Conservation (phyloP, 352 stramenopile genomes). For the Phytophthora cryptogea region DNA sequence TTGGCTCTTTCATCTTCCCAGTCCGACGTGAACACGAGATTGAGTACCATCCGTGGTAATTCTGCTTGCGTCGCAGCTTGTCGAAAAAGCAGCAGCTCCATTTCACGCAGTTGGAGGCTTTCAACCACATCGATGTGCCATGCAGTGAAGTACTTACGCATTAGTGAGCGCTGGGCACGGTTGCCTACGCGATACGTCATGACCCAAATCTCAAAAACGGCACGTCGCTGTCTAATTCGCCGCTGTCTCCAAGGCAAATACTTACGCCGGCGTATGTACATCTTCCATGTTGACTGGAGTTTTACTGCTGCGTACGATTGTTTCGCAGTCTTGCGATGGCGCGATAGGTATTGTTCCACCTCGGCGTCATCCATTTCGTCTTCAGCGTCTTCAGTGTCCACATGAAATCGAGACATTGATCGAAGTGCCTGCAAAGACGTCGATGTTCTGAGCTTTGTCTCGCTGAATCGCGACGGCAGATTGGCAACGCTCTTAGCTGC, state of each 20-base stretch:
- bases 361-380: conserved; percentile 37
- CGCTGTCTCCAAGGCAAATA: conserved; percentile 56
- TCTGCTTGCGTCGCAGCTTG: conserved; percentile 51
- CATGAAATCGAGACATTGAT: neutral
- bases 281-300: conserved; percentile 66
- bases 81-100: conserved; percentile 69
- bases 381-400: conserved; percentile 20
- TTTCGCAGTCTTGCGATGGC: conserved; percentile 24
- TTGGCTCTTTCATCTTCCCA: conserved; percentile 41
- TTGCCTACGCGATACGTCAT: conserved; percentile 46
- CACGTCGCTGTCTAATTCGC: conserved; percentile 30
- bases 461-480: neutral
- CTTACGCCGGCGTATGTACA: conserved; percentile 38
- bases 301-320: conserved; percentile 33
- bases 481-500: conserved; percentile 15
- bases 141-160: conserved; percentile 45
- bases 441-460: conserved; percentile 11
- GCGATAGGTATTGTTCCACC: conserved; percentile 16
- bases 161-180: conserved; percentile 33
- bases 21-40: conserved; percentile 71
- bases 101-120: conserved; percentile 48
- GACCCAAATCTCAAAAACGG: conserved; percentile 56
- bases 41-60: conserved; percentile 64
- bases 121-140: conserved; percentile 56
- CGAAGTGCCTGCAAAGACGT: conserved; percentile 23